Percentiles rank a stretch among this genome's conserved stretches.
phyloP scores from a whole-genome alignment of 768 basidiomycete genomes.

The Pisolithus marmoratus region DNA sequence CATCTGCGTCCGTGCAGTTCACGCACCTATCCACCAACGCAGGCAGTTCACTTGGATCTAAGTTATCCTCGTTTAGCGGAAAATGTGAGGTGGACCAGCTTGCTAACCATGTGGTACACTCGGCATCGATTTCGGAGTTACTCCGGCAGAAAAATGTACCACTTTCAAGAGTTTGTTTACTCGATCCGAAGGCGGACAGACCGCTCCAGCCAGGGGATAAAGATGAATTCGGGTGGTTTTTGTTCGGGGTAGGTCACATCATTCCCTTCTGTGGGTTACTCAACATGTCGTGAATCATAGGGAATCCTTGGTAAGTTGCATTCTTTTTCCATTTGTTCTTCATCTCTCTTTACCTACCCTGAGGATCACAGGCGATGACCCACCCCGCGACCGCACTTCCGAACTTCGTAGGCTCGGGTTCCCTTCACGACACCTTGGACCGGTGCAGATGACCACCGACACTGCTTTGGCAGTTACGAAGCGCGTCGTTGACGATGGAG shows the following conservation, averaged over 20 bases:
- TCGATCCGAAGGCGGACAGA: slow-evolving; percentile 84
- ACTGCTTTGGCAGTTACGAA: slow-evolving; percentile 93
- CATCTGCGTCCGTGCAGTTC: slow-evolving; percentile 64
- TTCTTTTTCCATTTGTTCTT: not conserved
- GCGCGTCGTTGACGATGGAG: slow-evolving; percentile 66
- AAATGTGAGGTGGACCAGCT: not conserved
- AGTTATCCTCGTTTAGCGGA: slow-evolving; percentile 8
- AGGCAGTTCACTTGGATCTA: slow-evolving; percentile 41
- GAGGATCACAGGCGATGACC: slow-evolving; percentile 75
- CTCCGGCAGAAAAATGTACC: slow-evolving; percentile 22
- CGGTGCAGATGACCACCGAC: slow-evolving; percentile 97
- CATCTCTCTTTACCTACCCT: not conserved
- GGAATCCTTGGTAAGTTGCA: slow-evolving; percentile 50
- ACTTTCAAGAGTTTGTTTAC: slow-evolving; percentile 70
- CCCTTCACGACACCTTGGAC: slow-evolving; percentile 77
- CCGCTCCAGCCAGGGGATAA: slow-evolving; percentile 73
- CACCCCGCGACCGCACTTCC: slow-evolving; percentile 87
- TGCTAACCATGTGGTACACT: slow-evolving; percentile 20
- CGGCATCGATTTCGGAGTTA: slow-evolving; percentile 11
- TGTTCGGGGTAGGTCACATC: slow-evolving; percentile 68
- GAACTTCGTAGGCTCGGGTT: slow-evolving; percentile 86
- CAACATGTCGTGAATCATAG: slow-evolving; percentile 26
- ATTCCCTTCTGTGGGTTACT: not conserved
- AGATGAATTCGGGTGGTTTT: slow-evolving; percentile 79
- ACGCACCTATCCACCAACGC: slow-evolving; percentile 82